A percentile compares a stretch with the other conserved stretches of the same genome.
Conservation (phyloP, 2,329 filamentous ascomycete genomes). For the Aspergillus sp. region DNA sequence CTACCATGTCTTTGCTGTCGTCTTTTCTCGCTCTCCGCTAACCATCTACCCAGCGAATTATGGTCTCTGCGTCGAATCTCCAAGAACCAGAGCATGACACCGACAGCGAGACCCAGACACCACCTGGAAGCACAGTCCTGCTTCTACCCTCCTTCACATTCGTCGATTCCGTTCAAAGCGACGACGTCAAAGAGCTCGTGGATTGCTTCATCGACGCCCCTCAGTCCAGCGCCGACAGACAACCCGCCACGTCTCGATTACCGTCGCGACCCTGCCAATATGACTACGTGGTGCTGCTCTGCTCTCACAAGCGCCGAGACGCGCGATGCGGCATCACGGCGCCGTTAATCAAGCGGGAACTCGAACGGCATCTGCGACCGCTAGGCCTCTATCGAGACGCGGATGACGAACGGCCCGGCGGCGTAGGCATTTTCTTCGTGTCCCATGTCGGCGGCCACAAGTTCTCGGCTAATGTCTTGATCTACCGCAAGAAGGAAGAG, state of each 20-base stretch:
- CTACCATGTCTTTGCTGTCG: not conserved
- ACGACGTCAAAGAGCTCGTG: slow-evolving; percentile 64
- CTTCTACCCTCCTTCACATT: slow-evolving; percentile 79
- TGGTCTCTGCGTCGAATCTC: slow-evolving; percentile 39
- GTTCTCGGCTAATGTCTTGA: slow-evolving; percentile 85
- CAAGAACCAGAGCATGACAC: slow-evolving; percentile 15
- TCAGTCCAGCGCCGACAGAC: slow-evolving; percentile 50
- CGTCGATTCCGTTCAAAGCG: slow-evolving; percentile 73
- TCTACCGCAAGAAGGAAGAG: slow-evolving; percentile 64
- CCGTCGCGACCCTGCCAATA: slow-evolving; percentile 68
- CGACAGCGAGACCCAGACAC: slow-evolving; percentile 2
- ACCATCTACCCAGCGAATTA: slow-evolving; percentile 26
- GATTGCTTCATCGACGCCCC: slow-evolving; percentile 64
- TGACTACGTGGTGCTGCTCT: slow-evolving; percentile 79
- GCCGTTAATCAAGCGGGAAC: slow-evolving; percentile 74
- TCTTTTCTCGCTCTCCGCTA: not conserved
- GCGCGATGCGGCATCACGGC: slow-evolving; percentile 89
- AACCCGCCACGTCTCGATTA: slow-evolving; percentile 42
- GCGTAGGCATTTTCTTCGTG: slow-evolving; percentile 88
- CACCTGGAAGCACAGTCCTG: slow-evolving; percentile 64
- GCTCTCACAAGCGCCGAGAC: slow-evolving; percentile 84
- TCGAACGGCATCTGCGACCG: slow-evolving; percentile 78
- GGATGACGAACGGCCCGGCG: slow-evolving; percentile 78
- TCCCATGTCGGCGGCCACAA: slow-evolving; percentile 93
- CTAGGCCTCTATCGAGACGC: slow-evolving; percentile 77